These are phyloP conservation scores for Microcyclospora tardicrescens DNA, from an alignment of 2,329 filamentous ascomycete genomes.

Conservation along the genomic window DNA sequence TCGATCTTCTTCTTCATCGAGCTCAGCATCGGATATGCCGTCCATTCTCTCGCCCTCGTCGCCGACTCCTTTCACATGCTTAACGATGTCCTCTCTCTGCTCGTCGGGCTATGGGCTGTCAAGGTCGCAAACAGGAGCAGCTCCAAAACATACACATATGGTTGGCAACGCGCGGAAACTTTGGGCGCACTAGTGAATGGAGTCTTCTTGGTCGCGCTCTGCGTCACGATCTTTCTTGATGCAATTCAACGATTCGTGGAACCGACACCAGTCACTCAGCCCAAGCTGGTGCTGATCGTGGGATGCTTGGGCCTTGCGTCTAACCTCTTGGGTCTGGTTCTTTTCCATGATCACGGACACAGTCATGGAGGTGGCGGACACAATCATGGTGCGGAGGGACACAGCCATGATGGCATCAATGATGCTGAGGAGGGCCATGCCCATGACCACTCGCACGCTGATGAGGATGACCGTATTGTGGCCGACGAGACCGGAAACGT, in stretches of 20 bases:
- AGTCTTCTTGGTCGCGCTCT: constrained; percentile 91
- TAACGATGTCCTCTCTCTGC: constrained; percentile 91
- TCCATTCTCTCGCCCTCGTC: constrained; percentile 83
- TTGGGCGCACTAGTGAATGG: constrained; percentile 93
- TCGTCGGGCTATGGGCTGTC: constrained; percentile 91
- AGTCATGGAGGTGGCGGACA: constrained; percentile 32
- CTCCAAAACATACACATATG: constrained; percentile 90
- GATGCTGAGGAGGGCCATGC: constrained; percentile 42
- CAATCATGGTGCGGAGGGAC: constrained; percentile 11
- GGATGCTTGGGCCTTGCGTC: constrained; percentile 75
- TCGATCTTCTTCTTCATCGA: constrained; percentile 82
- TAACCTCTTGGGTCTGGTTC: constrained; percentile 75
- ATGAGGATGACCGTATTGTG: constrained; percentile 37
- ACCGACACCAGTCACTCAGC: constrained; percentile 74
- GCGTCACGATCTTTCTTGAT: constrained; percentile 91
- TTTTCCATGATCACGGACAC: constrained; percentile 74
- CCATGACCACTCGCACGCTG: constrained; percentile 5
- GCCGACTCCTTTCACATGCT: constrained; percentile 99
- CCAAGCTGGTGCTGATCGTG: constrained; percentile 77
- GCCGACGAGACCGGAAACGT: constrained; percentile 48
- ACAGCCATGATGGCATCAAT: constrained; percentile 26
- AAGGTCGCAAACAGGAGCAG: constrained; percentile 67
- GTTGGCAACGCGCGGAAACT: constrained; percentile 95
- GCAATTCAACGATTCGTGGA: constrained; percentile 86
- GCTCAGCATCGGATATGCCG: constrained; percentile 69